phyloP scores from a whole-genome alignment of 495 filamentous ascomycete species.

The Talaromyces wortmannii region DNA sequence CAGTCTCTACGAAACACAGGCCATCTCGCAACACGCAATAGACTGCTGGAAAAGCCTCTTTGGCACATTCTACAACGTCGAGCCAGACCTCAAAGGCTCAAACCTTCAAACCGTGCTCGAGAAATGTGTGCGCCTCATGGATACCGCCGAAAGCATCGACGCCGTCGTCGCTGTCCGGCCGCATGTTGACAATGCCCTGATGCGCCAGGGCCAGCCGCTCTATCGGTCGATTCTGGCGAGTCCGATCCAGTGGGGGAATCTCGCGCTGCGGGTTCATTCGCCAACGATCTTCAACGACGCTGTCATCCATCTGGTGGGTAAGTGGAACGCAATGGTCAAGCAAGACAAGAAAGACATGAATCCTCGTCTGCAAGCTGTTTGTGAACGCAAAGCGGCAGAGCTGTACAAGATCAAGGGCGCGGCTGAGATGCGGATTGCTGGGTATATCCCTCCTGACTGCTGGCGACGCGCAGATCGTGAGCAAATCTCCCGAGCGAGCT shows the following conservation, averaged over 20 bases:
- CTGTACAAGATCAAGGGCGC: slow-evolving; percentile 15
- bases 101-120: slow-evolving; percentile 15
- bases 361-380: slow-evolving; percentile 4
- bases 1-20: background rate
- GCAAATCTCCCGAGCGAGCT: slow-evolving; percentile 7
- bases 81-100: slow-evolving; percentile 18
- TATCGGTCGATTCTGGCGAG: slow-evolving; percentile 26
- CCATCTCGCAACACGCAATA: background rate
- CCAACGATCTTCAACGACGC: slow-evolving; percentile 38
- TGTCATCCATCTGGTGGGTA: slow-evolving; percentile 38
- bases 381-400: slow-evolving; percentile 10
- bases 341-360: slow-evolving; percentile 8
- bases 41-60: slow-evolving; percentile 30
- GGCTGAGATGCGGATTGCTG: slow-evolving; percentile 16
- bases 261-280: slow-evolving; percentile 31
- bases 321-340: slow-evolving; percentile 19
- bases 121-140: slow-evolving; percentile 22
- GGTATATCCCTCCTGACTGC: slow-evolving; percentile 12
- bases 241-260: slow-evolving; percentile 31
- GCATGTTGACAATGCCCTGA: slow-evolving; percentile 30
- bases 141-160: slow-evolving; percentile 33
- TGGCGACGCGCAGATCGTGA: background rate
- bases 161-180: slow-evolving; percentile 24
- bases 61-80: slow-evolving; percentile 30
- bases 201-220: slow-evolving; percentile 29